Evolutionary conservation across 1,284 basidiomycete species (phyloP).

Genomic region (Cystobasidium slooffiae): DNA sequence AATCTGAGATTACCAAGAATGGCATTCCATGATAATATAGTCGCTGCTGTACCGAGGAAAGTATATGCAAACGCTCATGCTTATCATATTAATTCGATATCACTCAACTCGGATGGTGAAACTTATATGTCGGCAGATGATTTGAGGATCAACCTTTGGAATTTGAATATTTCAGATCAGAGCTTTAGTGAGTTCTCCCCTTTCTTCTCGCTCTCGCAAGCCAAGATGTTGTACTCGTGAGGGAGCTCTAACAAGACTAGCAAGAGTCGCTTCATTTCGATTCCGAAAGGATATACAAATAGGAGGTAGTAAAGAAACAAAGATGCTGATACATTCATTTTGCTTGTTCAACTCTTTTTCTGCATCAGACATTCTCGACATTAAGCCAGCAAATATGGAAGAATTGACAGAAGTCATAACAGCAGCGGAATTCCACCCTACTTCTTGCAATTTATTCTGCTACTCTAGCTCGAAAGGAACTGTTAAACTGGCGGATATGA

Average conservation of each 20-base stretch:
- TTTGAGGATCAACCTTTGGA: conserved; percentile 96
- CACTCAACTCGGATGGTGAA: conserved; percentile 98
- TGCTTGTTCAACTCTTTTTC: conserved; percentile 12
- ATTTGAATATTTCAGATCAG: conserved; percentile 96
- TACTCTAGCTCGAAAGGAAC: conserved; percentile 99
- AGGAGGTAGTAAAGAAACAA: too few relatives aligned
- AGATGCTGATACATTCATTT: neutral
- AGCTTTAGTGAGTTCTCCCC: conserved; percentile 83
- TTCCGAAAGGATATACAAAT: neutral
- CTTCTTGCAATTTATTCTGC: conserved; percentile 98
- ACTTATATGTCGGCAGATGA: conserved; percentile 99
- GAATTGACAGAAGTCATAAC: conserved; percentile 99
- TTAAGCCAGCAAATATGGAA: conserved; percentile 99
- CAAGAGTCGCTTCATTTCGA: too few relatives aligned
- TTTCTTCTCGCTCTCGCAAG: neutral
- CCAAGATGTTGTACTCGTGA: too few relatives aligned
- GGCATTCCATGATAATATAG: conserved; percentile 94
- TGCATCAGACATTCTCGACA: conserved; percentile 91
- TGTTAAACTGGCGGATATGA: conserved; percentile 99
- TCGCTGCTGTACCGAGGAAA: conserved; percentile 96
- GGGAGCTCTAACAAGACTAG: too few relatives aligned
- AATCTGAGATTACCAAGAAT: conserved; percentile 84
- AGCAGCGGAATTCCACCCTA: conserved; percentile 96
- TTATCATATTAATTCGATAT: conserved; percentile 99
- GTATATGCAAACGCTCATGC: conserved; percentile 99